A percentile compares a stretch with the other conserved stretches of the same genome.
Evolutionary conservation across 257 asterid genomes (phyloP).

Genomic region (Primulina tabacum): DNA sequence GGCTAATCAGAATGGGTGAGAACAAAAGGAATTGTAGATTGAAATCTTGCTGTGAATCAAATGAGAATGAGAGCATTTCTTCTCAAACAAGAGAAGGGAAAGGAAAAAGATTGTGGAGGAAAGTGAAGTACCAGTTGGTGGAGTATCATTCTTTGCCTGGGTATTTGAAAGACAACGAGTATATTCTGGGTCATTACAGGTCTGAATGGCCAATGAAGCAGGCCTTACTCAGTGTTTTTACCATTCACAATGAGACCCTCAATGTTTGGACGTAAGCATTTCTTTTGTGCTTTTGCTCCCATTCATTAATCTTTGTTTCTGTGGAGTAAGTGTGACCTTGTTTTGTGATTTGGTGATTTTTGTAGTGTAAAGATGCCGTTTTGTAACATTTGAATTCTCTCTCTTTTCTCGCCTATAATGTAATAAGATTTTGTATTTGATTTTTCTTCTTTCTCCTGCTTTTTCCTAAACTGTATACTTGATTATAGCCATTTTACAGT

Average conservation of each 20-base stretch:
- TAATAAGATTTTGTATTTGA: slow-evolving; percentile 1
- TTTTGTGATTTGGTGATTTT: slow-evolving; percentile 12
- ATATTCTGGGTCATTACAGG: slow-evolving; percentile 72
- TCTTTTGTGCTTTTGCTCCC: slow-evolving; percentile 12
- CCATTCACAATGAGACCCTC: slow-evolving; percentile 96
- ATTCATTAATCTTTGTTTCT: background rate
- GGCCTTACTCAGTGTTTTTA: slow-evolving; percentile 70
- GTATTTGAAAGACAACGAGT: slow-evolving; percentile 95
- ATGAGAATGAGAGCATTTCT: slow-evolving; percentile 29
- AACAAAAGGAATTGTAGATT: slow-evolving; percentile 27
- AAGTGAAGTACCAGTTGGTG: slow-evolving; percentile 89
- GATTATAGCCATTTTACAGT: background rate
- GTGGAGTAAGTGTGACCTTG: background rate
- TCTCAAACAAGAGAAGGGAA: slow-evolving; percentile 42
- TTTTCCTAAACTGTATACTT: slow-evolving; percentile 9
- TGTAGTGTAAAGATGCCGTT: background rate
- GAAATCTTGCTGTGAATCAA: slow-evolving; percentile 30
- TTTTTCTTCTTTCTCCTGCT: background rate
- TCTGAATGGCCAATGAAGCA: slow-evolving; percentile 92
- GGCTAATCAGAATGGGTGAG: slow-evolving; percentile 49
- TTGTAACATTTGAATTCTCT: background rate
- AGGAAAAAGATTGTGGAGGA: slow-evolving; percentile 81
- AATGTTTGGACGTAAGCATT: slow-evolving; percentile 93
- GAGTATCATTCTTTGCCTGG: slow-evolving; percentile 90
- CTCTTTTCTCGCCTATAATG: background rate